phyloP scores from a whole-genome alignment of 345 rosid genomes.

The Xanthoceras sorbifolium region DNA sequence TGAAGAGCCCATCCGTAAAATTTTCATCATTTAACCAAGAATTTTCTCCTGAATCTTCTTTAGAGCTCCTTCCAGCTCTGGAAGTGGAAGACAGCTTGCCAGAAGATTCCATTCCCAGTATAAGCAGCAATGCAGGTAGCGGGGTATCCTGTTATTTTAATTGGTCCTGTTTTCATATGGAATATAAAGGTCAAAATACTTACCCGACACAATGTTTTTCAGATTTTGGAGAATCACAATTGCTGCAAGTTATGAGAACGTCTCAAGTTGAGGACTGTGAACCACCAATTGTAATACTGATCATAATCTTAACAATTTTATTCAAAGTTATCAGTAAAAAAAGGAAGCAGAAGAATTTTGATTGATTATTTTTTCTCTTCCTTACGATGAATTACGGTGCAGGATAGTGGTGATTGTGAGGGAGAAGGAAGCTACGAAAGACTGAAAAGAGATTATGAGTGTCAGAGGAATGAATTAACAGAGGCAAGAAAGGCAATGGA shows the following conservation, averaged over 20 bases:
- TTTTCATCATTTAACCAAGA: conserved; percentile 65
- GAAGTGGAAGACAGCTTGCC: conserved; percentile 17
- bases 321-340: too few relatives aligned
- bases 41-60: conserved; percentile 77
- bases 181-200: too few relatives aligned
- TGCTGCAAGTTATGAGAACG: conserved; percentile 18
- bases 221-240: conserved; percentile 46
- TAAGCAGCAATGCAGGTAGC: conserved; percentile 54
- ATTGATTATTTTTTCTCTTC: too few relatives aligned
- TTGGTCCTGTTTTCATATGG: not conserved
- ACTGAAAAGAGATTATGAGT: conserved; percentile 44
- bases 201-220: conserved; percentile 5
- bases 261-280: conserved; percentile 31
- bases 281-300: conserved; percentile 38
- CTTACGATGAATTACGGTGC: conserved; percentile 22
- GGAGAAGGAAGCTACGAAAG: conserved; percentile 42
- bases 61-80: conserved; percentile 61
- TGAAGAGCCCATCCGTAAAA: conserved; percentile 52
- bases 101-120: conserved; percentile 25
- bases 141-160: conserved; percentile 16
- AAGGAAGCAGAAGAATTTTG: too few relatives aligned
- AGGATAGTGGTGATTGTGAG: conserved; percentile 44
- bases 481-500: conserved; percentile 57
- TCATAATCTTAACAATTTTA: not conserved
- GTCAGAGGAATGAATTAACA: conserved; percentile 52